Evolutionary conservation across 1,284 basidiomycete genomes (phyloP), one percentile per base, ranked within the genome.

Genomic region (Spongiforma sp.): DNA sequence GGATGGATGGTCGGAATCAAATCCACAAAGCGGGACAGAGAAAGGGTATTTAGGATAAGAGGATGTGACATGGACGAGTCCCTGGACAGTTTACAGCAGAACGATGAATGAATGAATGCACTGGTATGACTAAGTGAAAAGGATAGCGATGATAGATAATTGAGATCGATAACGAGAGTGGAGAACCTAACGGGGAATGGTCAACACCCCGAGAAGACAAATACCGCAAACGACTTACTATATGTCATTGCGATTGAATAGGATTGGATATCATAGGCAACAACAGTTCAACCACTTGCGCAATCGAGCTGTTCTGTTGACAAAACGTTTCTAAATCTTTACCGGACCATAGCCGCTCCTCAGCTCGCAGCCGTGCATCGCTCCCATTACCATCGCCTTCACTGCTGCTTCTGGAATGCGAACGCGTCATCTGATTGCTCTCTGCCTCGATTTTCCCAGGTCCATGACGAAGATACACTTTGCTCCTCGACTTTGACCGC

Each of bases 401-500:
- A 60, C 79, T 78, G 39, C 78, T 77, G 28, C 72, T 71, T 48
- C 69, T 70, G 39, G 78, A 75, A 43, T 78, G 73, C 61, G 73
- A 73, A 46, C 68, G 60, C 10, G 68, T 66, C 56, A 73, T 66
- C 17, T 64, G 68, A 46, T 67, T 76, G 69, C 58, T 85, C 75
- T 90, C 87, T 32, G 83, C 75, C 75, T 91, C 88, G 59, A 86
- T 77, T 71, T 81, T 86, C 24, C 88, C 90, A 11, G 84, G 82
- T 5, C 85, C 87, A 60, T 86, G 83, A 15, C 81, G 82, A 69
- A 86, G 84, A 73, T 91, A 91, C 17, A 88, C 78, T 72, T 84
- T 84, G 71, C 89, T 91, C 46, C 89, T 84, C 26, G 90, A 91
- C 76, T 90, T 90, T 7, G 89, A 90, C 14, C 89, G 85, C 33